Evolutionary conservation across 2,329 filamentous ascomycete genomes (phyloP).

Genomic region (Apiospora malaysiana): DNA sequence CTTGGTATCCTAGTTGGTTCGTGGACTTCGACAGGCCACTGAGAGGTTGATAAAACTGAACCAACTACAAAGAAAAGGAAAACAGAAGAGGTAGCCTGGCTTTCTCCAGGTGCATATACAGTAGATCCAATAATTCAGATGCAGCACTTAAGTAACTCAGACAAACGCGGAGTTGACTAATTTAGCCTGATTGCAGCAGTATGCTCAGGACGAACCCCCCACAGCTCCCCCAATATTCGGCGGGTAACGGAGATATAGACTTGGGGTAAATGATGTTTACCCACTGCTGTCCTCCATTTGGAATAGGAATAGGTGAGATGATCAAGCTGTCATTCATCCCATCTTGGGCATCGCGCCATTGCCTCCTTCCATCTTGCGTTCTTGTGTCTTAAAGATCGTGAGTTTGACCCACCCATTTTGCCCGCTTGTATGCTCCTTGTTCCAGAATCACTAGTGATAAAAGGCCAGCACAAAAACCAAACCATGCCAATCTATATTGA

Average conservation of each 20-base stretch:
- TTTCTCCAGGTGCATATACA: not conserved
- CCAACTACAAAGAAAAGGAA: not conserved
- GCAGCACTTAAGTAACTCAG: not conserved
- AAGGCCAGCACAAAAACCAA: not conserved
- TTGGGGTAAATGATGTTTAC: not conserved
- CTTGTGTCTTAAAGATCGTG: not conserved
- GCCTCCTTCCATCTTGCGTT: not conserved
- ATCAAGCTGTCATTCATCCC: not conserved
- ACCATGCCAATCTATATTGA: not conserved
- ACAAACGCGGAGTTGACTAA: not conserved
- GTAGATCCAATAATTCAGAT: not conserved
- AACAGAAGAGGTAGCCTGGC: not conserved
- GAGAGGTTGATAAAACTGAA: not conserved
- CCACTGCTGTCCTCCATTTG: not conserved
- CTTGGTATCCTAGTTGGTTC: not conserved
- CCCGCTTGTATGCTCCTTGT: too few relatives aligned
- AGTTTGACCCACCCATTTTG: not conserved
- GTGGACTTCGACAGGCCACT: not conserved
- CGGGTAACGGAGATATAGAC: not conserved
- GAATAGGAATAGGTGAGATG: too few relatives aligned
- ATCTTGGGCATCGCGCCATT: too few relatives aligned
- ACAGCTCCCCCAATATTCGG: not conserved
- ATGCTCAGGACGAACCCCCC: not conserved
- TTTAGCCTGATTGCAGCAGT: constrained; percentile 19
- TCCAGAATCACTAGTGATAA: not conserved